Evolutionary conservation across 805 yeast genomes (phyloP), one percentile per base, ranked within the genome.

Genomic region (Wickerhamiella dianesei): DNA sequence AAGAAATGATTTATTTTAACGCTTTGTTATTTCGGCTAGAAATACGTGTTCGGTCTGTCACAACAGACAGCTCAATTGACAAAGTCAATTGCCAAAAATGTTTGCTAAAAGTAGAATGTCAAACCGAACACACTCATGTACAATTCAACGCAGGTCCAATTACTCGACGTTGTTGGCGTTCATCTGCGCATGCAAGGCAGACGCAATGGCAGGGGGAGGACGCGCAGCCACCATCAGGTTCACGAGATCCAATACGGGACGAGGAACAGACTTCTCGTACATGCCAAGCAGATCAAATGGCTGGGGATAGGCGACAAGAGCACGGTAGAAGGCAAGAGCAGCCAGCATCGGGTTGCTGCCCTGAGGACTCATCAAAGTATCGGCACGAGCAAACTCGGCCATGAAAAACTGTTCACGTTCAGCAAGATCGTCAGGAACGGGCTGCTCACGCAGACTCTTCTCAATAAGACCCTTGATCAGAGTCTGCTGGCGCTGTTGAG

Each of bases 321-420:
- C 97, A 66, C 85, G 83, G 76, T 92, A 92, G 74, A 87, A 92
- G 55, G 80, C 75, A 56, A 88, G 71, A 36, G 98, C 97, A 41
- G 96, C 80, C 50, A 81, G 85, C 53, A 82, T 66, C 46, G 54
- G 50, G 43, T 51, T 49, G 64, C 82, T 85, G 55, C 75, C 73
- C 53, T 79, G 81, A 51, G 82, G 79, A 53, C 75, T 70, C 53
- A 85, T 76, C 56, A 83, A 70, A 64, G 80, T 82, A 66, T 89
- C 97, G 63, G 95, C 97, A 43, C 71, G 61, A 50, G 86, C 81
- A 47, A 89, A 88, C 64, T 84, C 87, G 52, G 75, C 73, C 72
- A 88, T 77, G 71, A 89, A 89, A 61, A 76, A 79, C 51, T 72
- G 66, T 70, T 88, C 95, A 65, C 80, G 82, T 60, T 77, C 82